Percentiles rank a stretch among this genome's conserved stretches.
Conservation (phyloP, 2,329 filamentous ascomycete species). For the Colletotrichum eleusines region DNA sequence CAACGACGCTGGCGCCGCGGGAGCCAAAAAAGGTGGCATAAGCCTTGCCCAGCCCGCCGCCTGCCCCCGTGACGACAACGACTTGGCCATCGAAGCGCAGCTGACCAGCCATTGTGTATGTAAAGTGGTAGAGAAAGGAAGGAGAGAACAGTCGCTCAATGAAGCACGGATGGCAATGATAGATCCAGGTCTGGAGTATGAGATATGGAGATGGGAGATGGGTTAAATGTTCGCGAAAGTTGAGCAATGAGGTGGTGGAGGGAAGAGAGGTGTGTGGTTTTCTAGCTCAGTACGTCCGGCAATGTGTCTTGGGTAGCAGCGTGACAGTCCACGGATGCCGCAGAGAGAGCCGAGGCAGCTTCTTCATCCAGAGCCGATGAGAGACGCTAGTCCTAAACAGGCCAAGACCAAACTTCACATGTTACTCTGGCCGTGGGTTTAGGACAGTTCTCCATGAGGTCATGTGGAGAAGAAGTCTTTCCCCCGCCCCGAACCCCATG, state of each 20-base stretch:
- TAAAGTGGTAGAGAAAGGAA: background rate
- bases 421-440: slow-evolving; percentile 29
- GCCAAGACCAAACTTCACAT: slow-evolving; percentile 36
- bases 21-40: slow-evolving; percentile 93
- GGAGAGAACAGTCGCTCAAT: slow-evolving; percentile 19
- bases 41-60: slow-evolving; percentile 82
- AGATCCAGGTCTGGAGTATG: background rate
- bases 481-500: slow-evolving; percentile 18
- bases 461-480: slow-evolving; percentile 35
- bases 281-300: slow-evolving; percentile 34
- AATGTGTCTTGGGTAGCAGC: slow-evolving; percentile 28
- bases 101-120: slow-evolving; percentile 70
- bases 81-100: slow-evolving; percentile 88
- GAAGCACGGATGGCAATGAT: background rate
- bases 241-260: background rate
- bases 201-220: background rate
- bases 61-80: slow-evolving; percentile 85
- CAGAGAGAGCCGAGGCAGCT: slow-evolving; percentile 43
- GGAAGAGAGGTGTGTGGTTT: slow-evolving; percentile 20
- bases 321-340: slow-evolving; percentile 31
- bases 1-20: slow-evolving; percentile 92
- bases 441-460: slow-evolving; percentile 28
- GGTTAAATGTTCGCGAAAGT: slow-evolving; percentile 4
- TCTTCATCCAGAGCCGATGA: slow-evolving; percentile 39
- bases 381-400: slow-evolving; percentile 30